Evolutionary conservation across 2,329 filamentous ascomycete genomes (phyloP).

Genomic region (Alternaria sp.): DNA sequence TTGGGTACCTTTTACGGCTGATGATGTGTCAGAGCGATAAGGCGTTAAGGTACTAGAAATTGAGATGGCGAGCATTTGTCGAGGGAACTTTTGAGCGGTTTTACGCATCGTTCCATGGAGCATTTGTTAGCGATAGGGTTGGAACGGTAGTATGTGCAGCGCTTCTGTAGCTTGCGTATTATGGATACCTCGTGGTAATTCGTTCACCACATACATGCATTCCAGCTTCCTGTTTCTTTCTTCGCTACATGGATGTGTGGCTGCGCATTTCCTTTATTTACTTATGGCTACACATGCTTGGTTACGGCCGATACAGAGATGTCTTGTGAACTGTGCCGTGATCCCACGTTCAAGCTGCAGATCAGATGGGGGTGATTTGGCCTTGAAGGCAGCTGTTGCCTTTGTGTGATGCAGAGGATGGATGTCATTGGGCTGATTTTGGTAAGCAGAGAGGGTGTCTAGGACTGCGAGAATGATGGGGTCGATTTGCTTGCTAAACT

Average conservation of each 20-base stretch:
- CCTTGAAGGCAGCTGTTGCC: background rate
- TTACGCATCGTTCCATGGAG: background rate
- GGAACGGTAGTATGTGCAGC: background rate
- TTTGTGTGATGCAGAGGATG: background rate
- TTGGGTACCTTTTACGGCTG: slow-evolving; percentile 14
- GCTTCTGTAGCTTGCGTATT: background rate
- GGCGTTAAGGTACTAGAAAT: slow-evolving; percentile 29
- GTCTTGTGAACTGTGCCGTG: background rate
- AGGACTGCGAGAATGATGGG: too few species aligned
- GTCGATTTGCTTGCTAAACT: too few species aligned
- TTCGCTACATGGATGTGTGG: background rate
- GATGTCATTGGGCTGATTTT: too few species aligned
- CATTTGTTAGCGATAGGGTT: background rate
- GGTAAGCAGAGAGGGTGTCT: background rate
- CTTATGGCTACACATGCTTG: background rate
- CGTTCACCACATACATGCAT: background rate
- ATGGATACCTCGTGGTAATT: background rate
- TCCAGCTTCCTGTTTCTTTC: background rate
- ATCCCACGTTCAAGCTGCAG: background rate
- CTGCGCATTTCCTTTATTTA: background rate
- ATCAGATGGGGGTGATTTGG: background rate
- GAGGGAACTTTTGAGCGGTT: background rate
- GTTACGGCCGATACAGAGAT: background rate
- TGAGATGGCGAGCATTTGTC: background rate
- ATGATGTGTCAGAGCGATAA: slow-evolving; percentile 23